Evolutionary conservation across 257 asterid species (phyloP).

Genomic region (Lavandula angustifolia): DNA sequence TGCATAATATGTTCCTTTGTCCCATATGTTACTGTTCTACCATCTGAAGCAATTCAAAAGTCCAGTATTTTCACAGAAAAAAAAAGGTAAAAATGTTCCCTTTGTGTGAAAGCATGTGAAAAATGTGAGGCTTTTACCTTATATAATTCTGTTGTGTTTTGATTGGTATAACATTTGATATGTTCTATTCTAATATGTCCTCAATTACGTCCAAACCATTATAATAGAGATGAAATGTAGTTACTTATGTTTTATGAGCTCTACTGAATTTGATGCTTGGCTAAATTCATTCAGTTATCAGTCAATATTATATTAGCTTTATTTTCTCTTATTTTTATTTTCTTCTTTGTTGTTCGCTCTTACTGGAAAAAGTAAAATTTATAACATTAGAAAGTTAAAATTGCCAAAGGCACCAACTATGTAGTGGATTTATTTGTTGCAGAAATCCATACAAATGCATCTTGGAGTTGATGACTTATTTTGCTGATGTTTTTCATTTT

Average conservation of each 20-base stretch:
- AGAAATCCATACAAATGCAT: conserved; percentile 4
- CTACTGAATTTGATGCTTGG: conserved; percentile 3
- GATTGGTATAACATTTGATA: neutral
- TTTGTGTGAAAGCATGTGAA: neutral
- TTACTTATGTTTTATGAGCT: neutral
- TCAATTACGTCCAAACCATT: neutral
- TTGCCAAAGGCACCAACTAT: neutral
- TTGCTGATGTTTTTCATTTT: neutral
- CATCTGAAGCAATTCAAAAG: no score
- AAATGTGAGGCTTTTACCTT: neutral
- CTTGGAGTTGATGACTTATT: conserved; percentile 6
- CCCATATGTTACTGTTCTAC: no score
- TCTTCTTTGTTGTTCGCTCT: neutral
- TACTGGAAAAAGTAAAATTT: no score
- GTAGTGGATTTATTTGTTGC: neutral
- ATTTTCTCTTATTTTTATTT: neutral
- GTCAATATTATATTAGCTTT: no score
- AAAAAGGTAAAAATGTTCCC: no score
- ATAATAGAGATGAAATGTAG: neutral
- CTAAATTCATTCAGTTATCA: neutral
- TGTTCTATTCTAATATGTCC: neutral
- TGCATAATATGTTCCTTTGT: no score
- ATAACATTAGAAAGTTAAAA: neutral
- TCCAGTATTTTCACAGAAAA: no score
- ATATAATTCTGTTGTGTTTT: conserved; percentile 11